Evolutionary conservation across 306 rosid genomes (phyloP), one percentile per base, ranked within the genome.

Genomic region (Heteromeles arbutifolia): DNA sequence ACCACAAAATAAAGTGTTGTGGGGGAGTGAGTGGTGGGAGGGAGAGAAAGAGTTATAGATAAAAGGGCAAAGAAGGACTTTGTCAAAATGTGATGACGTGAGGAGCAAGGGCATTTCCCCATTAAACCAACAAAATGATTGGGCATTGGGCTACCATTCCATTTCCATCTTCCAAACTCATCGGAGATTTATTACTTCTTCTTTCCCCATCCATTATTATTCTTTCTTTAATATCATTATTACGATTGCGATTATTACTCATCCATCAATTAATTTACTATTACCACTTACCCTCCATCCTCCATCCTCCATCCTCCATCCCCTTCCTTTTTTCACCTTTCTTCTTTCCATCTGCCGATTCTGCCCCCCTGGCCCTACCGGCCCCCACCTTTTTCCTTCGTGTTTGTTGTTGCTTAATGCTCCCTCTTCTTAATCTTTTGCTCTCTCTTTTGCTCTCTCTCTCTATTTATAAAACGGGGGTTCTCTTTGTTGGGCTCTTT

Each of bases 141-240:
- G 86, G 86, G 39, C 70, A 68, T 79, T 82, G 86, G 86, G 52
- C 81, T 80, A 79, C 85, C 87, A 61, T 80, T 80, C 81, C 79
- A 82, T 85, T 80, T 80, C 79, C 79, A 80, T 85, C 88, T 81
- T 82, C 95, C 92, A 78, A 84, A 86, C 86, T 82, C 87, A 72
- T 81, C 90, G 94, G 94, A 87, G 80, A 74, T 65, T 65, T 67
- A 72, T 76, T 52, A 31, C 28, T 56, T 67, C 45, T 39, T 25
- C 29, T 41, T 54, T n/a, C 56, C 7, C 56, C 7, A 6, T 8
- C 71, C 6, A 28, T 37, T 44, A 64, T 17, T 69, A 58, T 56
- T 54, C 37, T 14, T 6, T 15, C 4, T 32, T 32, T 3, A 61
- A 25, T 61, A 24, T 4, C 11, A 8, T 52, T 17, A 52, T 52